Evolutionary conservation across 2,329 filamentous ascomycete species (phyloP).

Genomic region (Monilinia fructicola): DNA sequence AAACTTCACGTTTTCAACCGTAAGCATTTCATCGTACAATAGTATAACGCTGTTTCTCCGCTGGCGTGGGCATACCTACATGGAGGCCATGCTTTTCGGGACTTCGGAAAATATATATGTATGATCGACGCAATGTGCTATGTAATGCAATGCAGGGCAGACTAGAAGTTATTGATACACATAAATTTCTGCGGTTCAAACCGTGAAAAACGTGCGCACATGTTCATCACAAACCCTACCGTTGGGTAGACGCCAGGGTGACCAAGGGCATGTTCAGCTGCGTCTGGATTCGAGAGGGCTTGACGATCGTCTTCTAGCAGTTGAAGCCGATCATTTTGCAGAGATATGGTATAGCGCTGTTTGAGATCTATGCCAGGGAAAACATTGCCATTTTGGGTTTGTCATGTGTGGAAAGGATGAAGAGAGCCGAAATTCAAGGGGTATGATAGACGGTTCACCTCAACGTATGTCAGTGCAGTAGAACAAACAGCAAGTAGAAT

Average conservation of each 20-base stretch:
- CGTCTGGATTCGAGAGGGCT: not conserved
- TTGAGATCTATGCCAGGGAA: not conserved
- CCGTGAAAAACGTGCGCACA: constrained; percentile 6
- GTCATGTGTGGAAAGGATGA: not conserved
- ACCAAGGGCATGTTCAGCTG: not conserved
- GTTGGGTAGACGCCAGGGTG: not conserved
- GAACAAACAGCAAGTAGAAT: not conserved
- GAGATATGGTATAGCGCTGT: constrained; percentile 2
- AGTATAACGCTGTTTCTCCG: not conserved
- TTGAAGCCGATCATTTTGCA: constrained; percentile 1
- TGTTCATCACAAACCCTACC: not conserved
- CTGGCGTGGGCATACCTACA: not conserved
- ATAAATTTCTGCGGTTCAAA: not conserved
- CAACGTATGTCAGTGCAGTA: constrained; percentile 13
- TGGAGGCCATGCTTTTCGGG: not conserved
- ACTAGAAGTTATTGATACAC: constrained; percentile 6
- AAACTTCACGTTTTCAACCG: not conserved
- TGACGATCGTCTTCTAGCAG: not conserved
- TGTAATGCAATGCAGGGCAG: not conserved
- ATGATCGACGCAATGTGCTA: constrained; percentile 3
- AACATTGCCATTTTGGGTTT: constrained; percentile 6
- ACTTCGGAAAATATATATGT: constrained; percentile 10
- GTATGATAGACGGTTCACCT: constrained; percentile 5
- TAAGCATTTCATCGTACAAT: not conserved
- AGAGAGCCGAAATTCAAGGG: constrained; percentile 5